Evolutionary conservation across 1,284 basidiomycete genomes (phyloP).

Genomic region (Cryptococcus deneoformans): DNA sequence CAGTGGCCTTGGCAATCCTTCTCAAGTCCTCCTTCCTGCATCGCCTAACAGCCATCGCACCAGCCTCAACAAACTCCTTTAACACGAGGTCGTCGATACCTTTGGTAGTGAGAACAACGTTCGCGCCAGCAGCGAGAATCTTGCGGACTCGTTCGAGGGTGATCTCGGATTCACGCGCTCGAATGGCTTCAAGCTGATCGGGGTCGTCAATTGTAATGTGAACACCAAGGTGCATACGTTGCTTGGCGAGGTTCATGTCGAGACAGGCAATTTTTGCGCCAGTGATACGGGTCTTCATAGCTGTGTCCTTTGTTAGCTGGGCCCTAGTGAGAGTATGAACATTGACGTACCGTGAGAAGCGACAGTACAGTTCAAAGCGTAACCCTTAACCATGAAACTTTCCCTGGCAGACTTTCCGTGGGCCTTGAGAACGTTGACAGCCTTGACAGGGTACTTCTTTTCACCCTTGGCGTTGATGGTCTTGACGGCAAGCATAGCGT

Average conservation of each 20-base stretch:
- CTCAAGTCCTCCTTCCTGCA: conserved; percentile 98
- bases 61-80: conserved; percentile 99
- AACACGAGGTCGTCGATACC: conserved; percentile 98
- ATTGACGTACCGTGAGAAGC: conserved; percentile 66
- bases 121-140: conserved; percentile 93
- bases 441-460: conserved; percentile 99
- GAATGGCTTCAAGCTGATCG: conserved; percentile 93
- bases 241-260: conserved; percentile 97
- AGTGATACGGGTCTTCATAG: conserved; percentile 94
- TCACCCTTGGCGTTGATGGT: conserved; percentile 93
- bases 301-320: conserved; percentile 50
- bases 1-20: conserved; percentile 95
- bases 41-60: conserved; percentile 96
- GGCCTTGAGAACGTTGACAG: conserved; percentile 98
- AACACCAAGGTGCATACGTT: conserved; percentile 96
- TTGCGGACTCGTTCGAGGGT: conserved; percentile 95
- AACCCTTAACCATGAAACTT: conserved; percentile 92
- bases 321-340: conserved; percentile 56
- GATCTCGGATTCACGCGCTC: conserved; percentile 92
- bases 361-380: conserved; percentile 98
- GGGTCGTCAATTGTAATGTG: conserved; percentile 98
- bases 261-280: conserved; percentile 98
- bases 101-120: conserved; percentile 97
- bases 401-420: conserved; percentile 96
- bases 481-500: conserved; percentile 97